Percentiles rank a stretch among this genome's conserved stretches.
Conservation (phyloP, 768 basidiomycete species). For the Amanita thiersii region DNA sequence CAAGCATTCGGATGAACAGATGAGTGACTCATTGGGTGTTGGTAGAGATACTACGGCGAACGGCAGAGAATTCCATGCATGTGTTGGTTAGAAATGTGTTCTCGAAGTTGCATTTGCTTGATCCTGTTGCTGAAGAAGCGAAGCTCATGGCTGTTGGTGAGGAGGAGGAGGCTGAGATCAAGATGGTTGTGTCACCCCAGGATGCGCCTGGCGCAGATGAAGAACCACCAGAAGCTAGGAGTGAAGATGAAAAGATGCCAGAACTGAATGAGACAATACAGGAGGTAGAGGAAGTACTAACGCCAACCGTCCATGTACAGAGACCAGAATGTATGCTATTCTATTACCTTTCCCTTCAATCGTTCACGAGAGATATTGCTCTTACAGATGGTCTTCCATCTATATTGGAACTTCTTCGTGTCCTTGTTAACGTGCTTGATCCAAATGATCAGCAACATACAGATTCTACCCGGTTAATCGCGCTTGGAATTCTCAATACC, state of each 20-base stretch:
- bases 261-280: conserved; percentile 12
- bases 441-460: conserved; percentile 94
- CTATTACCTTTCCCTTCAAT: background rate
- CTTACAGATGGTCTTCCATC: conserved; percentile 81
- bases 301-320: background rate
- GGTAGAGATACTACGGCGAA: conserved; percentile 78
- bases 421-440: conserved; percentile 91
- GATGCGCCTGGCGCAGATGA: conserved; percentile 14
- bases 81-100: conserved; percentile 79
- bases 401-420: conserved; percentile 85
- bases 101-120: conserved; percentile 55
- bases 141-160: conserved; percentile 46
- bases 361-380: background rate
- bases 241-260: background rate
- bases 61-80: conserved; percentile 87
- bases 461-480: conserved; percentile 87
- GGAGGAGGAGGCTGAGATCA: conserved; percentile 52
- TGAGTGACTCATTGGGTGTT: conserved; percentile 1
- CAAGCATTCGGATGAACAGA: background rate
- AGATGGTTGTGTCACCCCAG: conserved; percentile 47
- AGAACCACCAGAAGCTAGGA: conserved; percentile 8
- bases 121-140: conserved; percentile 60
- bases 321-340: conserved; percentile 29
- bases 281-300: background rate
- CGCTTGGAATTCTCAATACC: conserved; percentile 79